phyloP scores from a whole-genome alignment of 352 stramenopile species.

The Pythium monospermum region DNA sequence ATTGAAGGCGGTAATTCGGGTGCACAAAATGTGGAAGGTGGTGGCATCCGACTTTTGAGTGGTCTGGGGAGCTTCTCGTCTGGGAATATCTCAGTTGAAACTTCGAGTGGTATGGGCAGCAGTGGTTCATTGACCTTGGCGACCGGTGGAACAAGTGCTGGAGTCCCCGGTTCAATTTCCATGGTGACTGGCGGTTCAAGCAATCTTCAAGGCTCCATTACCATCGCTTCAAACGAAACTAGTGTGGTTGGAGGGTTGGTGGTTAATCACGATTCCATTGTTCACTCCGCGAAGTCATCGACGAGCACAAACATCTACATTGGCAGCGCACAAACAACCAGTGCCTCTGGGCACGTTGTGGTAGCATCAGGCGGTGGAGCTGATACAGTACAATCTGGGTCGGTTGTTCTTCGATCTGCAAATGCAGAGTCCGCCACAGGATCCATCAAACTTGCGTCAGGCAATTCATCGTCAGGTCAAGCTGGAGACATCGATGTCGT shows the following conservation, averaged over 20 bases:
- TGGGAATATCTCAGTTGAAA: background rate
- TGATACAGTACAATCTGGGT: too few relatives aligned
- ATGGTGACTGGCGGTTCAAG: background rate
- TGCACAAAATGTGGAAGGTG: background rate
- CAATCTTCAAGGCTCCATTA: background rate
- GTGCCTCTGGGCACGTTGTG: too few relatives aligned
- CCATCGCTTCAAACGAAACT: background rate
- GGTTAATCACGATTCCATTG: conserved; percentile 4
- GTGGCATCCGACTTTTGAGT: conserved; percentile 1
- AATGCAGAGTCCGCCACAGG: too few relatives aligned
- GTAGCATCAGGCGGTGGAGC: too few relatives aligned
- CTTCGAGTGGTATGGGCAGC: background rate
- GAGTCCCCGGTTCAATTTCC: background rate
- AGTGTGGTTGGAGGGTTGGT: background rate
- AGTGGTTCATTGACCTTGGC: background rate
- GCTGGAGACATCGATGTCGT: background rate
- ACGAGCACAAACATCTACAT: too few relatives aligned
- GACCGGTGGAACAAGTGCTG: background rate
- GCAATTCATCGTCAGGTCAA: background rate
- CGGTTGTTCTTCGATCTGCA: too few relatives aligned
- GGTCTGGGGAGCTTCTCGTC: background rate
- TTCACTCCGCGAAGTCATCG: too few relatives aligned
- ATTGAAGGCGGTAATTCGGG: background rate
- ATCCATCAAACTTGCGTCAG: background rate
- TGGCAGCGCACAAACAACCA: too few relatives aligned